A percentile compares a stretch with the other conserved stretches of the same genome.
These are phyloP conservation scores for Thinopyrum elongatum DNA, from an alignment of 176 grass and related monocot species.

Conservation along the genomic window DNA sequence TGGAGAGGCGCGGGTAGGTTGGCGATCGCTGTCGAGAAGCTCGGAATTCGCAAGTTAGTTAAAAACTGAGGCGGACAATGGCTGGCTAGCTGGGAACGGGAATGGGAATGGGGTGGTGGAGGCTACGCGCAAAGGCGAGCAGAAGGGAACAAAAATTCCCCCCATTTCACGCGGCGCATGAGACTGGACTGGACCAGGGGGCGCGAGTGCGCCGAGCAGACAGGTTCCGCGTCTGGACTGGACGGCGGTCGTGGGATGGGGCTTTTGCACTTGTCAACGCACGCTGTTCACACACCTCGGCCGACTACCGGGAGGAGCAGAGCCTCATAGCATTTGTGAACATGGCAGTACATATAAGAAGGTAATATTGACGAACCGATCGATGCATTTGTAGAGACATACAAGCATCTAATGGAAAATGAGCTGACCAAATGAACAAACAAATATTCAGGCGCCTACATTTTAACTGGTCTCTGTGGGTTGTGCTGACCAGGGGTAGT, in stretches of 20 bases:
- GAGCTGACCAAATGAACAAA: not conserved
- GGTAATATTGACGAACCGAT: not conserved
- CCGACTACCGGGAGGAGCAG: not conserved
- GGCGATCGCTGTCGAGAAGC: slow-evolving; percentile 39
- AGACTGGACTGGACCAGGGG: not conserved
- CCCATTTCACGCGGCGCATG: slow-evolving; percentile 26
- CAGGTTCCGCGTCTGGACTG: too few relatives aligned
- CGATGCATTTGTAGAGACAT: too few relatives aligned
- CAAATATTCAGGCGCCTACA: not conserved
- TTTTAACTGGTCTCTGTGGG: not conserved
- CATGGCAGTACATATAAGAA: not conserved
- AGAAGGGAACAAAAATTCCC: not conserved
- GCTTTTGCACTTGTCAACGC: not conserved
- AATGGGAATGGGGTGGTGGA: not conserved
- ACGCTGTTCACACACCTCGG: not conserved
- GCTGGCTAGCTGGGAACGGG: not conserved
- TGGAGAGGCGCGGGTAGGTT: slow-evolving; percentile 10
- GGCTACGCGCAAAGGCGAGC: slow-evolving; percentile 9
- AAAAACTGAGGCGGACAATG: not conserved
- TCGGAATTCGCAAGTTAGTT: slow-evolving; percentile 31
- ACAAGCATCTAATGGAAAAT: not conserved
- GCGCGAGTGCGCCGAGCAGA: not conserved
- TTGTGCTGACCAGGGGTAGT: not conserved
- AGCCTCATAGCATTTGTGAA: too few relatives aligned
- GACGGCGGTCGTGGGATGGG: not conserved